phyloP scores from a whole-genome alignment of 73 alveolate species.

The Durusdinium trenchii region DNA sequence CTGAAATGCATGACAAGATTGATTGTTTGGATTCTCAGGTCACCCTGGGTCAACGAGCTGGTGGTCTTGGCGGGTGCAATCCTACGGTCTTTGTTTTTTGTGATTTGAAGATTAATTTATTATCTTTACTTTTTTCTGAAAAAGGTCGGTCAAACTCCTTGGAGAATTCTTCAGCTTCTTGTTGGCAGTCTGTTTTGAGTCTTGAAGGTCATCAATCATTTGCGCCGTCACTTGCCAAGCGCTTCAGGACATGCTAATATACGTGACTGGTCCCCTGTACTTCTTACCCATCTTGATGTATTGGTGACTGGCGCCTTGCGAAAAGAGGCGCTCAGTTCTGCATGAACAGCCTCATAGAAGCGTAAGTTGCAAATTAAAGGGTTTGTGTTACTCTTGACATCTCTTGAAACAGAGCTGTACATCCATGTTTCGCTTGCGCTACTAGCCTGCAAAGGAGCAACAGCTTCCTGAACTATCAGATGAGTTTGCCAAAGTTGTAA shows the following conservation, averaged over 20 bases:
- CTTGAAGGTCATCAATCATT: constrained; percentile 14
- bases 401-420: neutral
- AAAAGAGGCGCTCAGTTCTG: no score
- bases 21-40: neutral
- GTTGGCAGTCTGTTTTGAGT: neutral
- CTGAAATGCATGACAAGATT: neutral
- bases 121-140: neutral
- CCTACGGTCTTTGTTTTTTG: neutral
- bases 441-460: constrained; percentile 21
- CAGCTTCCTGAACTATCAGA: constrained; percentile 54
- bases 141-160: neutral
- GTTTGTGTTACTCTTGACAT: no score
- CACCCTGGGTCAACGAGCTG: constrained; percentile 82
- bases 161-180: no score
- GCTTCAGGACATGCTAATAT: constrained; percentile 67
- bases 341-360: no score
- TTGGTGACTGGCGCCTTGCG: no score
- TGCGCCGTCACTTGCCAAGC: constrained; percentile 88
- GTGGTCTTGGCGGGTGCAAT: constrained; percentile 68
- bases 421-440: neutral
- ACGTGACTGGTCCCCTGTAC: no score
- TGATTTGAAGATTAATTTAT: neutral
- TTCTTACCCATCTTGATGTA: no score
- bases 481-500: constrained; percentile 39
- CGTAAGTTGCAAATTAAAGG: no score